Base-by-base conservation (phyloP, 2,329 filamentous ascomycete genomes). In the Cladosporium oxysporum region DNA sequence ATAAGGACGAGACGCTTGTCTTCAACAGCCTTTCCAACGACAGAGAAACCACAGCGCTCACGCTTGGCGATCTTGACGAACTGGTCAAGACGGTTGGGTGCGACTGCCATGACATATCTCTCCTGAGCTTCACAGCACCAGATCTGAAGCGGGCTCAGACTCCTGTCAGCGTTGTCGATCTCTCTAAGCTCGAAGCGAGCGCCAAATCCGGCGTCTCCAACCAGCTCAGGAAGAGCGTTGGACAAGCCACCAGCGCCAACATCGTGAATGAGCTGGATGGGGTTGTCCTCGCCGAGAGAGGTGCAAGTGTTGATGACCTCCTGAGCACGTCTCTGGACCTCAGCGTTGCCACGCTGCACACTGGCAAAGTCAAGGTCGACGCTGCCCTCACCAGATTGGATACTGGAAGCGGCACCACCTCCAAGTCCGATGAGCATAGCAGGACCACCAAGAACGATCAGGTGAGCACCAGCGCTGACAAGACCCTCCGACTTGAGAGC, bases 81-180 rank as follows among this genome's bases (percentile, higher is more conserved):
- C 26, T 82, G 82, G 73, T 94, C 93, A 74, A 98, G 86, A 62
- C 88, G 85, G 23, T 95, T 90, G 61, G 88, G 87, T 67, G 93
- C 92, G 68, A 99, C 88, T 10, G 96, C 89, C 73, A 99, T 83
- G 8, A 99, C 95, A 74, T 99, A 99, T 77, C 95, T 87, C 79
- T 99, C 95, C 77, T 99, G 95, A 0, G 95, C 92, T 78, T 98
- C 94, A 73, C 94, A 96, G 79, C 95, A 97, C 93, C 94, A 98
- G 57, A 99, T 97, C 76, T 98, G 92, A 66, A 99, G 86, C 23
- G 95, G 95, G 74, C 92, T 97, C 91, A 99, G 94, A 75, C 92
- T 90, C 69, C 85, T 88, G 78, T 98, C 95, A 2, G 92, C 91
- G 76, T 88, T 97, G 76, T 97, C 93, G 44, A 99, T 85, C 74